A percentile compares a stretch with the other conserved stretches of the same genome.
Evolutionary conservation across 179 eudicot genomes (phyloP).

Genomic region (Sideroxylon spinosum): DNA sequence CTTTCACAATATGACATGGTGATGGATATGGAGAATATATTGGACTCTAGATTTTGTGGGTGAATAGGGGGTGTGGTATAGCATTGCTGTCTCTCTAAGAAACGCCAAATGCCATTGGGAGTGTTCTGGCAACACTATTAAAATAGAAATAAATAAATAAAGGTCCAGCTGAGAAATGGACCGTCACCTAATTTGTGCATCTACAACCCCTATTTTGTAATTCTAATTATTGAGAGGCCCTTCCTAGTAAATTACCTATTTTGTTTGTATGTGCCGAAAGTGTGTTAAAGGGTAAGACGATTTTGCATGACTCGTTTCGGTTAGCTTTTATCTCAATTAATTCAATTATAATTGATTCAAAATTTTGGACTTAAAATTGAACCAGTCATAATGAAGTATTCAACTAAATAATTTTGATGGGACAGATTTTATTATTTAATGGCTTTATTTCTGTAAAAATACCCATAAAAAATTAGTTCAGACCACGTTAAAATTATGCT

Average conservation of each 20-base stretch:
- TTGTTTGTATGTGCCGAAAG: background rate
- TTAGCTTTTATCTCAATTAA: too few species aligned
- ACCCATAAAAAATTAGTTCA: too few species aligned
- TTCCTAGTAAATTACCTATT: constrained; percentile 5
- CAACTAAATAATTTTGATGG: too few species aligned
- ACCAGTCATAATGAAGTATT: too few species aligned
- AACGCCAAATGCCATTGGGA: constrained; percentile 34
- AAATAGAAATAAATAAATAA: constrained; percentile 3
- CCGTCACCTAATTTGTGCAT: constrained; percentile 18
- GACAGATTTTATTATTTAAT: too few species aligned
- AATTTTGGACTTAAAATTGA: too few species aligned
- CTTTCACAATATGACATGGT: too few species aligned
- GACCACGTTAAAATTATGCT: too few species aligned
- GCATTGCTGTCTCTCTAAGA: constrained; percentile 22
- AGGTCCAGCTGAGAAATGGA: constrained; percentile 13
- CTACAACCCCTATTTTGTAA: constrained; percentile 9
- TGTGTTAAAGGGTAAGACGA: background rate
- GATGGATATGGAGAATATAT: background rate
- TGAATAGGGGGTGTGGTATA: constrained; percentile 3
- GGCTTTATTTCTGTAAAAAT: too few species aligned
- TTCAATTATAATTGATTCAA: too few species aligned
- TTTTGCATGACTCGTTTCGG: too few species aligned
- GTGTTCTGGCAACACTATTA: constrained; percentile 29
- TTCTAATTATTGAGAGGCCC: background rate
- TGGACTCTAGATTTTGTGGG: background rate